Base-by-base conservation (phyloP, 352 stramenopile species). In the Phytopythium mirpurense region DNA sequence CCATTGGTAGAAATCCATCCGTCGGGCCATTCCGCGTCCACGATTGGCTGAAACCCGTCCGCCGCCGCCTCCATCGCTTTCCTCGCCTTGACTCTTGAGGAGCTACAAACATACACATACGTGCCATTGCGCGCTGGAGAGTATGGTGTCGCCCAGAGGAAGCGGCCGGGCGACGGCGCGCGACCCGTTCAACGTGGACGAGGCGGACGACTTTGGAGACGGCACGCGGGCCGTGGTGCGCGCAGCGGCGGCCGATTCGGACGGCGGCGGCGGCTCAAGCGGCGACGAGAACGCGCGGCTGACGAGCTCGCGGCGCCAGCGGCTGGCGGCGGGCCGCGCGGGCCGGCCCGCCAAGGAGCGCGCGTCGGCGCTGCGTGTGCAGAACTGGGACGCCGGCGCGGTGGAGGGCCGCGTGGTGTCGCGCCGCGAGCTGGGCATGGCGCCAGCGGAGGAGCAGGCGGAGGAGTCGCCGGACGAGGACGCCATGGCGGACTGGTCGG, bases 191-290 rank as follows among this genome's bases (percentile, higher is more conserved):
- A 83, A 90, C 52, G 75, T 93, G 41, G 82, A 93, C 56, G 72
- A 82, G 51, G 79, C 78, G 23, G 82, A 93, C 37, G 82, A 93
- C 60, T 93, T 89, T 60, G 77, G 88, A 55, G 81, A 93, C 62
- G 79, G 80, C 48, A 93, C 79, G 46, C 70, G 71, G 32, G 78
- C 80, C 6, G 51, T 86, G 27, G 67, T 69, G 50, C 80, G 84
- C 49, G 45, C 29, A 1, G n/a, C n/a, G n/a, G n/a, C n/a, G n/a
- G n/a, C n/a, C n/a, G n/a, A n/a, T n/a, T 34, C 51, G 1, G 57
- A 46, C 1, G 62, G 60, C 27, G 61, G 42, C 10, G 54, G 7
- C 7, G 32, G 11, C 32, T 5, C 7, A 10, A 47, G 54, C 46
- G 56, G 67, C 38, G 49, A 70, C 5, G 74, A 76, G 34, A 64